Base-by-base conservation (phyloP, 2,329 filamentous ascomycete genomes). In the Phymatotrichopsis omnivora region DNA sequence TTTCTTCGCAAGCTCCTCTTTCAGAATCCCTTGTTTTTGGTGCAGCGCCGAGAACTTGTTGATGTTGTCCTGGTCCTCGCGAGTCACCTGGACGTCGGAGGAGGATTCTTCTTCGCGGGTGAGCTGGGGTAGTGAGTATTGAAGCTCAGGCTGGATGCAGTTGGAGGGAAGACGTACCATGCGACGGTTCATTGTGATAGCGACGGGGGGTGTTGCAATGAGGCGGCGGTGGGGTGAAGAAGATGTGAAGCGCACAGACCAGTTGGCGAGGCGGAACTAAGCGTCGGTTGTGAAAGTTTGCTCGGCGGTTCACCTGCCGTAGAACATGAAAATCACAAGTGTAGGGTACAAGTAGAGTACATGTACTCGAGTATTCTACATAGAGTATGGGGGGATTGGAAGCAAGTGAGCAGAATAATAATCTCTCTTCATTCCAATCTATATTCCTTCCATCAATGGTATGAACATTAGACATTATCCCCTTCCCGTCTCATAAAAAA, bases 51-150 rank as follows among this genome's bases (percentile, higher is more conserved):
- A 95, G 72, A 98, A 98, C 55, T 79, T 81, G 68, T 98, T 98
- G 76, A 98, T 98, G 68, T 91, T 93, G 68, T 96, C 87, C 66
- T 98, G 91, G 63, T 98, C 91, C 64, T 96, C 87, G 60, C 87
- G 82, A 50, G 91, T 83, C 48, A 98, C 91, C 65, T 95, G 84
- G 58, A 86, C 81, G 62, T 98, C 91, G 41, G 72, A 73, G 16
- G 78, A 71, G 48, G 78, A 63, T 47, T 70, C 80, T 66, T 98
- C 91, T 63, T 94, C 89, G 62, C 85, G 93, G 34, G 85, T 85
- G 57, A 98, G 81, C 91, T 96, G 34, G 37, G 38, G 23, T 31
- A 42, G 31, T 47, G 31, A 47, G 42, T 32, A 39, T 39, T 33
- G 41, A n/a, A n/a, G n/a, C n/a, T n/a, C n/a, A n/a, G 22, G 23